A percentile compares a stretch with the other conserved stretches of the same genome.
Evolutionary conservation across 2,329 filamentous ascomycete species (phyloP).

Genomic region (Fusarium pseudocircinatum): DNA sequence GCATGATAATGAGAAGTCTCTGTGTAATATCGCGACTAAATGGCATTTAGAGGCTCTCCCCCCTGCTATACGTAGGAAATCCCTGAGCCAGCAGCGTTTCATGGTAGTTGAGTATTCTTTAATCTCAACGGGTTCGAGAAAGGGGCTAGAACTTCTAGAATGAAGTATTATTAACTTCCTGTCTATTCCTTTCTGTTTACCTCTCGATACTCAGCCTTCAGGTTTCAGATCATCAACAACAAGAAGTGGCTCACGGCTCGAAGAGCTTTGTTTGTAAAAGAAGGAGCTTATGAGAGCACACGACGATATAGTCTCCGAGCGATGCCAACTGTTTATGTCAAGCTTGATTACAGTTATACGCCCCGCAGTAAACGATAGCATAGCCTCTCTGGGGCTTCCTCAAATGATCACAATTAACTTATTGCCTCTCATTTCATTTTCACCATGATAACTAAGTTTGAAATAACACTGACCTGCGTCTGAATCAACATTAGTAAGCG

Average conservation of each 20-base stretch:
- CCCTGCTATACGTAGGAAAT: background rate
- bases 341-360: constrained; percentile 48
- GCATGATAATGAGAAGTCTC: background rate
- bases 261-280: constrained; percentile 48
- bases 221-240: constrained; percentile 47
- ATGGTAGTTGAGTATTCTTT: background rate
- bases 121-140: background rate
- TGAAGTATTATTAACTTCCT: background rate
- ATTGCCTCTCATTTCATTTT: constrained; percentile 61
- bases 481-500: constrained; percentile 49
- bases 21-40: constrained; percentile 2
- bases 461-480: constrained; percentile 50
- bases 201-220: constrained; percentile 10
- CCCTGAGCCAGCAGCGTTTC: constrained; percentile 3
- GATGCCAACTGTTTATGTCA: constrained; percentile 53
- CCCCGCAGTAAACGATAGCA: constrained; percentile 44
- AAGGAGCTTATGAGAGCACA: constrained; percentile 46
- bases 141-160: background rate
- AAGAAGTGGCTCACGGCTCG: constrained; percentile 49
- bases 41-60: background rate
- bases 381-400: constrained; percentile 45
- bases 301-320: constrained; percentile 44
- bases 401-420: constrained; percentile 48
- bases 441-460: constrained; percentile 50
- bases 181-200: background rate